Conservation (phyloP, 2,329 filamentous ascomycete genomes). For the Clarireedia hainanense region DNA sequence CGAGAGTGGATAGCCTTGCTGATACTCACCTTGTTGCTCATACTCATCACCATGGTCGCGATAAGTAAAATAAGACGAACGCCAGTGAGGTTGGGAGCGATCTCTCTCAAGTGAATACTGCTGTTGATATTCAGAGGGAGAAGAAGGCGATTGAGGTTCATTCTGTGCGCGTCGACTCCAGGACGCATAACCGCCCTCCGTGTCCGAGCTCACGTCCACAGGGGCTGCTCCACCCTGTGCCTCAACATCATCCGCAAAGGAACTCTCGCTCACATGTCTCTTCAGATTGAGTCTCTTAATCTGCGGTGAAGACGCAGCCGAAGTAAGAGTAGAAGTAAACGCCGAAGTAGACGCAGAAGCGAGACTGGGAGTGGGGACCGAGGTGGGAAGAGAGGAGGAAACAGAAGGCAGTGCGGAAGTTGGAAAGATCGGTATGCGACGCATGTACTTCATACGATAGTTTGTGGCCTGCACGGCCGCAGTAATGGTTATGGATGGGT, state of each 20-base stretch:
- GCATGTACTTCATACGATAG: constrained; percentile 31
- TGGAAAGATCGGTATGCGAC: constrained; percentile 16
- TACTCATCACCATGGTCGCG: too few species aligned
- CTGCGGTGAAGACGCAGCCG: constrained; percentile 13
- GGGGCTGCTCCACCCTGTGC: constrained; percentile 17
- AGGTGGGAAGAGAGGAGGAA: constrained; percentile 7
- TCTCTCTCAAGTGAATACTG: too few species aligned
- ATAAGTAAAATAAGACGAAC: too few species aligned
- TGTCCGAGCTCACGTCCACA: too few species aligned
- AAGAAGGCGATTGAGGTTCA: too few species aligned
- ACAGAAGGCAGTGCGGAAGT: constrained; percentile 2
- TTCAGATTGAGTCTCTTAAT: constrained; percentile 27
- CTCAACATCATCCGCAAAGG: constrained; percentile 36
- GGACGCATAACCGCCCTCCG: too few species aligned
- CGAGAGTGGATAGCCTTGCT: too few species aligned
- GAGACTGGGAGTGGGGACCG: too few species aligned
- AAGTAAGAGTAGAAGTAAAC: constrained; percentile 11
- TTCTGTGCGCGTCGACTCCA: too few species aligned
- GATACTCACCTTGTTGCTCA: too few species aligned
- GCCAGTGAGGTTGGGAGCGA: too few species aligned
- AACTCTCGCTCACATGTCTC: constrained; percentile 31
- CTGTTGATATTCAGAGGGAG: too few species aligned
- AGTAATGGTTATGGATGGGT: constrained; percentile 43
- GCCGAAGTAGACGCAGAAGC: not conserved
- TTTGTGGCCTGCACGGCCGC: constrained; percentile 43